Evolutionary conservation across 1,139 yeast genomes (phyloP).

Genomic region (Taiozyma onychis): DNA sequence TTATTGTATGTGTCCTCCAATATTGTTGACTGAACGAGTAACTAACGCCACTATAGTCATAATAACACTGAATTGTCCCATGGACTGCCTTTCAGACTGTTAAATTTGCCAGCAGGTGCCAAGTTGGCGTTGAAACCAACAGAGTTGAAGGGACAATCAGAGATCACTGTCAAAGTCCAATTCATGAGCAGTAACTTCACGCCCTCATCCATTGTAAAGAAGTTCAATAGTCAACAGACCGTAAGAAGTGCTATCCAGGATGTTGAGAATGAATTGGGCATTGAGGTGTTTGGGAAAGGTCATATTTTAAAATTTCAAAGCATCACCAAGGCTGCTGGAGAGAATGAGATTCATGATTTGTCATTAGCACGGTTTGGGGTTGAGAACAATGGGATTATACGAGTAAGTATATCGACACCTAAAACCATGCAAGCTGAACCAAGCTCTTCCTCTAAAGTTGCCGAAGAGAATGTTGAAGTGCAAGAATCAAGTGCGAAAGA

Average conservation of each 20-base stretch:
- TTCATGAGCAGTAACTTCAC: slow-evolving; percentile 17
- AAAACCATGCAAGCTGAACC: not conserved
- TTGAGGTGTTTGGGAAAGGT: slow-evolving; percentile 6
- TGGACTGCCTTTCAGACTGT: slow-evolving; percentile 28
- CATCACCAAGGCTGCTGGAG: slow-evolving; percentile 13
- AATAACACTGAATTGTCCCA: slow-evolving; percentile 21
- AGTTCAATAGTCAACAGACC: slow-evolving; percentile 7
- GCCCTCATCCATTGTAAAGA: slow-evolving; percentile 14
- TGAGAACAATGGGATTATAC: slow-evolving; percentile 21
- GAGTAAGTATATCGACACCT: slow-evolving; percentile 9
- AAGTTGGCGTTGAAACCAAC: slow-evolving; percentile 23
- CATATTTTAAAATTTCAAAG: slow-evolving; percentile 14
- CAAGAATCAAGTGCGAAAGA: not conserved
- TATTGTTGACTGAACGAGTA: not conserved
- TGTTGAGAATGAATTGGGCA: slow-evolving; percentile 12
- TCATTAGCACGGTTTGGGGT: slow-evolving; percentile 17
- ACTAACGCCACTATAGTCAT: slow-evolving; percentile 18
- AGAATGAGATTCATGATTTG: slow-evolving; percentile 7
- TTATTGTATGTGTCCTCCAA: slow-evolving; percentile 13
- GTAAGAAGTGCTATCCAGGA: slow-evolving; percentile 7
- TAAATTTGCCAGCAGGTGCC: slow-evolving; percentile 30
- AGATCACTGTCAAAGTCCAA: slow-evolving; percentile 19
- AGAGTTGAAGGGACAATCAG: slow-evolving; percentile 1
- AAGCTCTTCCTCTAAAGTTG: not conserved
- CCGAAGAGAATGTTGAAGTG: not conserved